phyloP scores from a whole-genome alignment of 805 yeast genomes.

The Scheffersomyces stipitis region DNA sequence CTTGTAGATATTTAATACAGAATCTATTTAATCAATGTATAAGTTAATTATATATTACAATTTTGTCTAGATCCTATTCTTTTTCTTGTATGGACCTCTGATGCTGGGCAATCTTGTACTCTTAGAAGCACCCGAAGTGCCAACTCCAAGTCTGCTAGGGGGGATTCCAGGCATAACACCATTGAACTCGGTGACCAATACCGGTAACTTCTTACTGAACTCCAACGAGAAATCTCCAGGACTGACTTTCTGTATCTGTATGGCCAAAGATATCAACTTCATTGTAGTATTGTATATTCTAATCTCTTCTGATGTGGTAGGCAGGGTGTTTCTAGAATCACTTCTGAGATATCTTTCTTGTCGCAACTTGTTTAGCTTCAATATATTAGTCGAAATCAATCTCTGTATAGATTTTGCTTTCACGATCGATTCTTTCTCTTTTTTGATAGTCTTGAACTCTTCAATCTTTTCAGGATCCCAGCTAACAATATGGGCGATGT shows the following conservation, averaged over 20 bases:
- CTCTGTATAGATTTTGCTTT: slow-evolving; percentile 34
- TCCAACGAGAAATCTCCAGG: slow-evolving; percentile 26
- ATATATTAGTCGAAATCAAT: slow-evolving; percentile 30
- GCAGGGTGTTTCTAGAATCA: slow-evolving; percentile 20
- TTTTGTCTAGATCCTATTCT: slow-evolving; percentile 15
- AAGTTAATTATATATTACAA: too few species aligned
- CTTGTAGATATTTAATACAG: too few species aligned
- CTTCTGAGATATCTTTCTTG: slow-evolving; percentile 38
- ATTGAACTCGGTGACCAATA: slow-evolving; percentile 66
- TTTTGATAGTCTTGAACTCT: slow-evolving; percentile 23
- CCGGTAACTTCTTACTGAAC: slow-evolving; percentile 55
- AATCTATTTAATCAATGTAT: too few species aligned
- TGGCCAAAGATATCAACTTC: slow-evolving; percentile 31
- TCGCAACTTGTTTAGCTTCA: slow-evolving; percentile 39
- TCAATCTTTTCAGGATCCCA: slow-evolving; percentile 36
- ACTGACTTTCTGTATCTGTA: slow-evolving; percentile 27
- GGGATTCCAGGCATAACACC: slow-evolving; percentile 76
- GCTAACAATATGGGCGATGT: slow-evolving; percentile 29
- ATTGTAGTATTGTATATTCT: slow-evolving; percentile 29
- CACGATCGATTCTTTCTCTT: slow-evolving; percentile 20
- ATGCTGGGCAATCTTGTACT: slow-evolving; percentile 37
- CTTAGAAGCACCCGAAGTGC: slow-evolving; percentile 9
- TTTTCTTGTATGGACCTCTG: slow-evolving; percentile 40
- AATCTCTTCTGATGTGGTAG: slow-evolving; percentile 27
- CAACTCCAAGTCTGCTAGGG: slow-evolving; percentile 13